Conservation (phyloP, 2,329 filamentous ascomycete species). For the Monosporascus sp. region DNA sequence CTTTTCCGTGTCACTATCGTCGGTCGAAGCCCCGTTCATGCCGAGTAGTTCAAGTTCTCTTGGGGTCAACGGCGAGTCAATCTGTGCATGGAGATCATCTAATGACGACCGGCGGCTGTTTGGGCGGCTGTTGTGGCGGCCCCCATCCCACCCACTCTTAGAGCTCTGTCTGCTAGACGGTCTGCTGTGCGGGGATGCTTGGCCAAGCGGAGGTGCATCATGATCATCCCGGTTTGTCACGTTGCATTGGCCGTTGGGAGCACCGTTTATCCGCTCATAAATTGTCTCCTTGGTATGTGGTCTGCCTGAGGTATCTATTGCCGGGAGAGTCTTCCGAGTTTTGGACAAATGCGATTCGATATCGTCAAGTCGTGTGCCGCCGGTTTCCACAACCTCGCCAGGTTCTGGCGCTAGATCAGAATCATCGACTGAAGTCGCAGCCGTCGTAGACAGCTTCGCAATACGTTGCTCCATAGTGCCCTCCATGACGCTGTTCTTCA, state of each 20-base stretch:
- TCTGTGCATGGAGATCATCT: conserved; percentile 5
- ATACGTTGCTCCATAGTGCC: conserved; percentile 3
- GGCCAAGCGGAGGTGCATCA: conserved; percentile 2
- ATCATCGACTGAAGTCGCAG: background rate
- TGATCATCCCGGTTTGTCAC: background rate
- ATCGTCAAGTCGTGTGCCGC: background rate
- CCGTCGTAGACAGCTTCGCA: conserved; percentile 2
- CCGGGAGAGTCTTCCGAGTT: background rate
- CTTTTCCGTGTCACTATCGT: conserved; percentile 16
- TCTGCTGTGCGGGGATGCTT: conserved; percentile 4
- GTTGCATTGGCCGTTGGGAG: background rate
- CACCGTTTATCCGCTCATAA: background rate
- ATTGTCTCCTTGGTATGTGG: background rate
- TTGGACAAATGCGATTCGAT: background rate
- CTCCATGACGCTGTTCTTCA: conserved; percentile 13
- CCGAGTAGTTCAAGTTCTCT: conserved; percentile 27
- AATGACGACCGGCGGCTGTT: conserved; percentile 17
- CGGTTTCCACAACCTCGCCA: background rate
- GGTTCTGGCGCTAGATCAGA: background rate
- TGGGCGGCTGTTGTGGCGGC: conserved; percentile 1
- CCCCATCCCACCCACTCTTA: conserved; percentile 7
- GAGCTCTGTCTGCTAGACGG: conserved; percentile 11
- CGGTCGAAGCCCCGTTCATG: conserved; percentile 13
- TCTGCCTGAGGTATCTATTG: background rate
- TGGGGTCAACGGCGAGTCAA: conserved; percentile 24